Base-by-base conservation (phyloP, 2,329 filamentous ascomycete genomes). In the Trichoderma sp. region DNA sequence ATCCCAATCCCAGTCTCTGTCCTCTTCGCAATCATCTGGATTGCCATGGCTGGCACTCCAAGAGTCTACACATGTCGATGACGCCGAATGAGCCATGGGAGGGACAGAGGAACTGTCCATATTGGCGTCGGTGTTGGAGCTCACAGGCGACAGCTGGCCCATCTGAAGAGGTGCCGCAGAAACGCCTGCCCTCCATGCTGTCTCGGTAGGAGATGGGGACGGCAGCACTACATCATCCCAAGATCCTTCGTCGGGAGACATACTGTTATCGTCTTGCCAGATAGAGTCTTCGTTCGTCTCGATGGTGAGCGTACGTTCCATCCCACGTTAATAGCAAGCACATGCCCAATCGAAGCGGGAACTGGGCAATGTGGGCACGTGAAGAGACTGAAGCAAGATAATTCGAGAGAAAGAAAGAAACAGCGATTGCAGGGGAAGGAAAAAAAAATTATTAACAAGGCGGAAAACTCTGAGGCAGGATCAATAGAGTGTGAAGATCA, bases 71-170 rank as follows among this genome's bases (percentile, higher is more conserved):
- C 80, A 81, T 24, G 84, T 84, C 16, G 83, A 84, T 16, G 84
- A 84, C 14, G 54, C 80, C 37, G 84, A 84, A 70, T 82, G 80
- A 28, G 81, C 76, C 77, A 83, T 80, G 55, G 80, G 78, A 30
- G 82, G 80, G 11, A 81, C 78, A 30, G 79, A 75, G 21, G 81
- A 81, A n/a, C 77, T 77, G 34, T 81, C 78, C 56, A 81, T 71
- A 55, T 73, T 71, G 43, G 81, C 76, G 52, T 86, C 83, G 75
- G 85, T 80, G 70, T 80, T 82, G 69, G 83, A 83, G 76, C 85
- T 87, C 72, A 84, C 80, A 51, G 85, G 85, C 46, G 86, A 87
- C 68, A 87, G 76, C 72, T 86, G 85, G 54, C 83, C 83, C 14
- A 80, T 80, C 43, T 81, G 81, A 59, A 79, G 74, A 67, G 80